Percentiles rank a stretch among this genome's conserved stretches.
Evolutionary conservation across 345 rosid genomes (phyloP).

Genomic region (Acer yangbiense): DNA sequence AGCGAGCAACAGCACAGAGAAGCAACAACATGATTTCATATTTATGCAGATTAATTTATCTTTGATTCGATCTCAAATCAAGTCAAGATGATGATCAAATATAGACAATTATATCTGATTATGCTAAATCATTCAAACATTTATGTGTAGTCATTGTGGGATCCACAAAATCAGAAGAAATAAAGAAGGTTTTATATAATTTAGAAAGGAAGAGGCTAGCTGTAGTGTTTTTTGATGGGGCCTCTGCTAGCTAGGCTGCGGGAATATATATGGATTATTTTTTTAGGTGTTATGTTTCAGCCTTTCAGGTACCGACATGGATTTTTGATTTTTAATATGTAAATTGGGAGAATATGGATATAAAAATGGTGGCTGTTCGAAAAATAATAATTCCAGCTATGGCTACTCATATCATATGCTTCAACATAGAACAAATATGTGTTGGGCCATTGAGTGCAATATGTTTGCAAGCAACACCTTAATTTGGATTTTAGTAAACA

Average conservation of each 20-base stretch:
- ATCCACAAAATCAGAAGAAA: constrained; percentile 17
- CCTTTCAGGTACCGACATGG: background rate
- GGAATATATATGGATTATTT: background rate
- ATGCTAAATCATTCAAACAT: background rate
- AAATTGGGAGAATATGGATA: constrained; percentile 1
- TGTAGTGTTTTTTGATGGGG: constrained; percentile 10
- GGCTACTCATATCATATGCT: background rate
- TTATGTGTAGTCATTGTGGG: constrained; percentile 2
- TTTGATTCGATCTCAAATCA: background rate
- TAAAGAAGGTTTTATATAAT: background rate
- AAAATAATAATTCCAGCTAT: constrained; percentile 3
- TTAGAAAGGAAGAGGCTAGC: background rate
- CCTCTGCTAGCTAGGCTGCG: background rate
- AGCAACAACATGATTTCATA: no score
- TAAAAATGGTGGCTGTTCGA: background rate
- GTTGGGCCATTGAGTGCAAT: constrained; percentile 3
- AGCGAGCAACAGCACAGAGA: no score
- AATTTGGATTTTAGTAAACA: background rate
- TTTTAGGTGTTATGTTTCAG: background rate
- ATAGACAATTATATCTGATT: background rate
- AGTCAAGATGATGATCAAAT: background rate
- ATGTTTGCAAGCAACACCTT: constrained; percentile 4
- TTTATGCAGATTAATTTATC: no score
- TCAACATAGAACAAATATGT: background rate
- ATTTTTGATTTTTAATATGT: background rate